These are phyloP conservation scores for Ziziphus jujuba DNA, from an alignment of 306 rosid genomes.

Conservation along the genomic window DNA sequence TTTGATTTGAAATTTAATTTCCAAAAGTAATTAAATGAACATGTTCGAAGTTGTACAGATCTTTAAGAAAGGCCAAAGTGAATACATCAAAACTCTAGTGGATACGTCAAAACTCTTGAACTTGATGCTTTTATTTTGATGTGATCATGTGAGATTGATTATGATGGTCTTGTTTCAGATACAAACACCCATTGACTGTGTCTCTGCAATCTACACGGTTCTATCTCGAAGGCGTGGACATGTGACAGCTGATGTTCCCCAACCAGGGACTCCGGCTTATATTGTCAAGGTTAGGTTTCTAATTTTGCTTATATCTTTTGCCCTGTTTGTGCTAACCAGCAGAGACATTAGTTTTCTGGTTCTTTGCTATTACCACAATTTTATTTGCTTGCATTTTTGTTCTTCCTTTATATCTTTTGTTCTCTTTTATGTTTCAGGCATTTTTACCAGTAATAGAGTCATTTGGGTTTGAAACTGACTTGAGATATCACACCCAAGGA, in stretches of 20 bases:
- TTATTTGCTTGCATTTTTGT: not conserved
- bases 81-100: not conserved
- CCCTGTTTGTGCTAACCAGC: not conserved
- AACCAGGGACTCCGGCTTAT: conserved; percentile 98
- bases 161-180: conserved; percentile 58
- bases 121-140: conserved; percentile 18
- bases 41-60: not conserved
- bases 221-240: conserved; percentile 98
- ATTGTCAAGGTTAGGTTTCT: conserved; percentile 73
- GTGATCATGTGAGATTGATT: conserved; percentile 14
- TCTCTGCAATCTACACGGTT: conserved; percentile 97
- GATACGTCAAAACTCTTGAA: not conserved
- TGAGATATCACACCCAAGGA: conserved; percentile 97
- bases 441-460: conserved; percentile 96
- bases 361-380: not conserved
- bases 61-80: not conserved
- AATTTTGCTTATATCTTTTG: not conserved
- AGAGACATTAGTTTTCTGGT: too few relatives aligned
- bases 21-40: not conserved
- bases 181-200: conserved; percentile 97
- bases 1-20: not conserved
- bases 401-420: conserved; percentile 16
- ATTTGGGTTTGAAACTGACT: conserved; percentile 94
- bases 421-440: conserved; percentile 54
- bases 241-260: conserved; percentile 98